Base-by-base conservation (phyloP, 345 rosid species). In the Eutrema heterophyllum region DNA sequence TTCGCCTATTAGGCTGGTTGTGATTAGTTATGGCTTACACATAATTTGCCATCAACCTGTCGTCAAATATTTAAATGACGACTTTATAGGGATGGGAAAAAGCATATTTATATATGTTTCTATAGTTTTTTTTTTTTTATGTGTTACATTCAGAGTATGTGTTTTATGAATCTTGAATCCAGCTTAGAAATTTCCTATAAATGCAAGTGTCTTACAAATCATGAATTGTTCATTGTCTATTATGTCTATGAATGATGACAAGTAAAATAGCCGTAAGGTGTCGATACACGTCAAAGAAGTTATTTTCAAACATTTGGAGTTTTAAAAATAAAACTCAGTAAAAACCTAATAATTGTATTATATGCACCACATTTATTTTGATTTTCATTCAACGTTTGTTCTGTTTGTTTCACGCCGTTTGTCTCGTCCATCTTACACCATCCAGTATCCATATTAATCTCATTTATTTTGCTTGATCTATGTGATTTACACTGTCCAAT, bases 121-220 rank as follows among this genome's bases (percentile, higher is more conserved):
- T 58, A 58, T 5, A 16, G 24, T 36, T 18, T 24, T 21, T 21
- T 21, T 21, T 0, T 21, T 1, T 38, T 16, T 33, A 45, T 45
- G 48, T 9, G 48, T 33, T 64, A 56, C 2, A 64, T 39, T 46
- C 44, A 45, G 14, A 33, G 77, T 4, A 65, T 64, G 33, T 36
- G 58, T 56, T 65, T 36, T 56, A 36, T 65, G 72, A 73, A 65
- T 73, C 71, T 56, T 65, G 53, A 49, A 39, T 67, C 61, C 73
- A 67, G 36, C 59, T 74, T 49, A 9, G 5, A 40, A 24, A 13
- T 7, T 49, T 74, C 14, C 66, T 67, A 29, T 16, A 57, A 13
- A 29, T 16, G 61, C 5, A 66, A 58, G 10, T 67, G 60, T 67
- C 44, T 51, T 41, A 2, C 0, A 49, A 57, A 16, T 46, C 35